Evolutionary conservation across 768 basidiomycete genomes (phyloP).

Genomic region (Auricularia sp.): DNA sequence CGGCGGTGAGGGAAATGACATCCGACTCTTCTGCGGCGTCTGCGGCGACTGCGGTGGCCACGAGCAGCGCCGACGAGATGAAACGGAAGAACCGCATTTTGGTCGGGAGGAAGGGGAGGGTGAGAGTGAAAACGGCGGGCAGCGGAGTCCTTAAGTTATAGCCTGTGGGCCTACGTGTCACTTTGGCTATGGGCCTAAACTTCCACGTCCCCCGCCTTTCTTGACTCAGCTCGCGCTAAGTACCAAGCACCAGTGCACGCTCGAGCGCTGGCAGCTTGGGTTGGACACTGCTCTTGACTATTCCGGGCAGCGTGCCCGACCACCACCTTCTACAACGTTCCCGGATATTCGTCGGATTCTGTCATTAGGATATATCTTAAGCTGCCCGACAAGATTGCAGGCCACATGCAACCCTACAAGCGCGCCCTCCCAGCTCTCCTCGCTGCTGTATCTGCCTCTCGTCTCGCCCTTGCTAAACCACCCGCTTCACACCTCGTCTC

Average conservation of each 20-base stretch:
- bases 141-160: background rate
- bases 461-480: background rate
- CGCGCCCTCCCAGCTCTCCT: background rate
- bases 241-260: background rate
- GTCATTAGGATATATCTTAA: background rate
- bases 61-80: constrained; percentile 41
- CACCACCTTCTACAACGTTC: background rate
- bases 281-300: background rate
- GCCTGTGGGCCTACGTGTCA: background rate
- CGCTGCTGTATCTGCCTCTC: background rate
- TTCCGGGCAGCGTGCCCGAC: background rate
- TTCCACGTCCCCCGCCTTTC: background rate
- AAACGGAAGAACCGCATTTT: constrained; percentile 56
- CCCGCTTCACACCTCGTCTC: background rate
- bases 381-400: background rate
- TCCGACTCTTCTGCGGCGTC: constrained; percentile 54
- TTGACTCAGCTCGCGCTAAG: background rate
- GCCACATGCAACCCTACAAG: background rate
- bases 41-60: constrained; percentile 48
- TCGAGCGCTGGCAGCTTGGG: too few species aligned
- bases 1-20: constrained; percentile 65
- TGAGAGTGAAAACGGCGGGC: constrained; percentile 1
- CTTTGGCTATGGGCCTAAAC: background rate
- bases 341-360: background rate
- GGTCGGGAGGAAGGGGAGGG: constrained; percentile 15